These are phyloP conservation scores for Fraxinus quadrangulata DNA, from an alignment of 257 asterid genomes.

Conservation along the genomic window DNA sequence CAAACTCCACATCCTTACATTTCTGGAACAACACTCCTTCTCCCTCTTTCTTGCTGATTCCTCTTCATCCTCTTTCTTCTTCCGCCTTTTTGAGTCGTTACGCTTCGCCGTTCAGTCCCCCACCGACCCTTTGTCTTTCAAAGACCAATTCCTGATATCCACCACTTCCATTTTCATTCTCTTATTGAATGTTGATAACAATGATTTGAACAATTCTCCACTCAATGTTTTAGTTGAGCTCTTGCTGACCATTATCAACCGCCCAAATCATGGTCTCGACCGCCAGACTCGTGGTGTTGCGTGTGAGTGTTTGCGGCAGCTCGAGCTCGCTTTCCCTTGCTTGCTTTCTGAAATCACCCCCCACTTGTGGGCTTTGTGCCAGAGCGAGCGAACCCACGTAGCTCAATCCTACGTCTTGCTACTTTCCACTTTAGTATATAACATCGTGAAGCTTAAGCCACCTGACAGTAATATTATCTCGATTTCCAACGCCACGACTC, in stretches of 20 bases:
- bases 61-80: conserved; percentile 4
- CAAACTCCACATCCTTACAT: conserved; percentile 69
- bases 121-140: conserved; percentile 63
- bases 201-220: conserved; percentile 26
- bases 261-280: conserved; percentile 87
- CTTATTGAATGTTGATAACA: background rate
- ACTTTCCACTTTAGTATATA: conserved; percentile 49
- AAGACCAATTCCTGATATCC: conserved; percentile 78
- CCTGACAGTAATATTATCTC: conserved; percentile 37
- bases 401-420: conserved; percentile 68
- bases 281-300: conserved; percentile 80
- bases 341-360: conserved; percentile 66
- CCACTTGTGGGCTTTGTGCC: conserved; percentile 74
- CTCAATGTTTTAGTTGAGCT: conserved; percentile 65
- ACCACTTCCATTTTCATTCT: conserved; percentile 59
- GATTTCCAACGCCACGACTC: conserved; percentile 50
- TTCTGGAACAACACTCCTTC: conserved; percentile 62
- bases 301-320: conserved; percentile 86
- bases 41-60: conserved; percentile 29
- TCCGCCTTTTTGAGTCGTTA: conserved; percentile 66
- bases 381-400: conserved; percentile 86
- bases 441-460: conserved; percentile 57
- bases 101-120: conserved; percentile 72
- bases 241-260: conserved; percentile 69
- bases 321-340: conserved; percentile 83